A percentile compares a stretch with the other conserved stretches of the same genome.
Evolutionary conservation across 345 rosid species (phyloP).

Genomic region (Clarkia xantiana): DNA sequence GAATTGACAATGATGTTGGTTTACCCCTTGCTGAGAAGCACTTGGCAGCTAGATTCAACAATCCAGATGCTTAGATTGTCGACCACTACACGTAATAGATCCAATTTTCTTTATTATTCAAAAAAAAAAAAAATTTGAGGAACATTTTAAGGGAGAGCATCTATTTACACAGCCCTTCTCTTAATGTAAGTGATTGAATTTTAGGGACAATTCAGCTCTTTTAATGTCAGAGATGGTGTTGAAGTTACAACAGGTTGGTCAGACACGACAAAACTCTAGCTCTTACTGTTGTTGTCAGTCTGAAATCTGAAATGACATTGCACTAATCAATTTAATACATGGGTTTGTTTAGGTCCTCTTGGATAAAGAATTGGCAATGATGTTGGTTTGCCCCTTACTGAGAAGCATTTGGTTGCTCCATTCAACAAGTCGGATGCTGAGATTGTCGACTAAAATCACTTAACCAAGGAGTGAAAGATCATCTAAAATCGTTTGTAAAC

Average conservation of each 20-base stretch:
- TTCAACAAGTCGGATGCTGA: slow-evolving; percentile 68
- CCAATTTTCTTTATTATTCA: not conserved
- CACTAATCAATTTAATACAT: not conserved
- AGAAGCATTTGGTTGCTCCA: slow-evolving; percentile 83
- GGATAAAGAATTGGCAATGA: slow-evolving; percentile 87
- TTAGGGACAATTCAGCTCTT: too few species aligned
- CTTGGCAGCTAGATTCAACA: slow-evolving; percentile 80
- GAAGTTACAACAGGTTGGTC: slow-evolving; percentile 88
- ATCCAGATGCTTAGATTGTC: slow-evolving; percentile 61
- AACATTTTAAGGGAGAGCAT: not conserved
- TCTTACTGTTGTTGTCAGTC: not conserved
- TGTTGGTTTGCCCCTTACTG: slow-evolving; percentile 84
- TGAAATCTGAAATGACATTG: too few species aligned
- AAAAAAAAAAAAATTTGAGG: not conserved
- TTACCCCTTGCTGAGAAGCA: slow-evolving; percentile 87
- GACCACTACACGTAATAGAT: slow-evolving; percentile 79
- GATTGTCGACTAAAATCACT: too few species aligned
- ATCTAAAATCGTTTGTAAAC: too few species aligned
- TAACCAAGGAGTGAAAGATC: too few species aligned
- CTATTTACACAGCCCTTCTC: too few species aligned
- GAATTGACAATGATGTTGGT: slow-evolving; percentile 80
- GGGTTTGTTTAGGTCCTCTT: slow-evolving; percentile 50
- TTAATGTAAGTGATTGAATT: too few species aligned
- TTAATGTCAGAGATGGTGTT: too few species aligned
- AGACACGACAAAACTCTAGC: slow-evolving; percentile 4